These are phyloP conservation scores for Xylariaceae sp. DNA, from an alignment of 2,329 filamentous ascomycete species.

Conservation along the genomic window DNA sequence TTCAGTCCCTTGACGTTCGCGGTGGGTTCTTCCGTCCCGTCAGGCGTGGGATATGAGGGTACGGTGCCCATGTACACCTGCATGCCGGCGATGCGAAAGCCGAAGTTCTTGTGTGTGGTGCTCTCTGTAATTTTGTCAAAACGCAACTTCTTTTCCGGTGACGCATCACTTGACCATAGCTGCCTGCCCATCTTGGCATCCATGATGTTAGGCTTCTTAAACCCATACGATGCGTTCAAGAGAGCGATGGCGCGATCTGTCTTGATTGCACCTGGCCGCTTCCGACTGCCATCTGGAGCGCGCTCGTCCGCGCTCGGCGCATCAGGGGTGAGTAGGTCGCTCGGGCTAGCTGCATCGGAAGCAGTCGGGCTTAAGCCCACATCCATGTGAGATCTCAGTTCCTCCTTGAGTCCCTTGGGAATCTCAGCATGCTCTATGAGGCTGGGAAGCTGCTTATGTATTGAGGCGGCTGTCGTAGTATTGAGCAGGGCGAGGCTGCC, in stretches of 20 bases:
- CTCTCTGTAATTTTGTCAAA: constrained; percentile 55
- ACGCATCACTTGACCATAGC: constrained; percentile 75
- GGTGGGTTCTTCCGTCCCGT: constrained; percentile 4
- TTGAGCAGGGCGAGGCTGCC: constrained; percentile 70
- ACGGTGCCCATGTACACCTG: constrained; percentile 52
- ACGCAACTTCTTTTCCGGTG: constrained; percentile 51
- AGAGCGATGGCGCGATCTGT: constrained; percentile 79
- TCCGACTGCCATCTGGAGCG: constrained; percentile 20
- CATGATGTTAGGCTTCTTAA: constrained; percentile 79
- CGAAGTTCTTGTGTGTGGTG: constrained; percentile 56
- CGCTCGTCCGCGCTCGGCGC: constrained; percentile 18
- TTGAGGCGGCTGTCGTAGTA: constrained; percentile 40
- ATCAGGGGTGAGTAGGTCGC: constrained; percentile 12
- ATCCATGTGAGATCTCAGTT: constrained; percentile 37
- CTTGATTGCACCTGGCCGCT: constrained; percentile 56
- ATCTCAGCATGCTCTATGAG: constrained; percentile 36
- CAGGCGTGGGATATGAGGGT: constrained; percentile 7
- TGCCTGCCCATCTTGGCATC: constrained; percentile 87
- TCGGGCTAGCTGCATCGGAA: constrained; percentile 10
- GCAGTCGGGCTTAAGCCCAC: constrained; percentile 3
- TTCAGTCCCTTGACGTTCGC: constrained; percentile 47
- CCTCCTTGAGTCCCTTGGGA: constrained; percentile 40
- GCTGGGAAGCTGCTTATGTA: constrained; percentile 46
- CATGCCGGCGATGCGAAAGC: constrained; percentile 63
- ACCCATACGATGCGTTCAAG: constrained; percentile 77